phyloP scores from a whole-genome alignment of 2,329 filamentous ascomycete species.

The Pseudogymnoascus sp. region DNA sequence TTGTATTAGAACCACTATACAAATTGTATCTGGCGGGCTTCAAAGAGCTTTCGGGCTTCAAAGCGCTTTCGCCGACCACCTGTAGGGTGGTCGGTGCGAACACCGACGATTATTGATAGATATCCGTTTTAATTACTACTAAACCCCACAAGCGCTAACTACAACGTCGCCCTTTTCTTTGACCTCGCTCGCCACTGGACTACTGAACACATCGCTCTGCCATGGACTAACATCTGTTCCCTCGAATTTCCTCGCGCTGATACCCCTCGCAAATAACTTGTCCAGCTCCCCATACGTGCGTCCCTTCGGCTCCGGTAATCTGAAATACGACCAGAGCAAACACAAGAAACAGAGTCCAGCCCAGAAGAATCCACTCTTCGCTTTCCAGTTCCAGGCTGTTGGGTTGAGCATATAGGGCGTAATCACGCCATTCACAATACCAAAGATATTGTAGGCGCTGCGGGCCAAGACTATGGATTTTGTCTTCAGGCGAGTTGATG shows the following conservation, averaged over 20 bases:
- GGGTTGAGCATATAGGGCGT: slow-evolving; percentile 92
- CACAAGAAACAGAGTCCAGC: slow-evolving; percentile 69
- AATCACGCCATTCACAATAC: slow-evolving; percentile 69
- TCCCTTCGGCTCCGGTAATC: slow-evolving; percentile 70
- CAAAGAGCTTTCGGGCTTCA: too few species aligned
- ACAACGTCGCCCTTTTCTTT: not conserved
- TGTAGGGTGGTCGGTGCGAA: too few species aligned
- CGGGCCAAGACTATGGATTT: slow-evolving; percentile 84
- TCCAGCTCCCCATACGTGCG: slow-evolving; percentile 80
- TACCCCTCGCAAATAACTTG: slow-evolving; percentile 64
- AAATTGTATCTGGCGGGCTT: too few species aligned
- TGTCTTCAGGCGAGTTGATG: slow-evolving; percentile 72
- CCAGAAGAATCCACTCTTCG: slow-evolving; percentile 85
- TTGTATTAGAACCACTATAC: too few species aligned
- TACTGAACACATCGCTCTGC: not conserved
- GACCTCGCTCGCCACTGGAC: too few species aligned
- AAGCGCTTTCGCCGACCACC: too few species aligned
- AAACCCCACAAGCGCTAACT: not conserved
- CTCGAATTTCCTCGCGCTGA: slow-evolving; percentile 34
- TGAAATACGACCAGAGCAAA: slow-evolving; percentile 73
- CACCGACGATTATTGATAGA: too few species aligned
- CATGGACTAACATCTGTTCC: slow-evolving; percentile 60
- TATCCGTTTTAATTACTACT: not conserved
- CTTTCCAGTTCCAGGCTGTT: slow-evolving; percentile 75
- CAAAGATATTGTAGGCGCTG: slow-evolving; percentile 61